phyloP scores from a whole-genome alignment of 345 rosid species.

The Mercurialis annua region DNA sequence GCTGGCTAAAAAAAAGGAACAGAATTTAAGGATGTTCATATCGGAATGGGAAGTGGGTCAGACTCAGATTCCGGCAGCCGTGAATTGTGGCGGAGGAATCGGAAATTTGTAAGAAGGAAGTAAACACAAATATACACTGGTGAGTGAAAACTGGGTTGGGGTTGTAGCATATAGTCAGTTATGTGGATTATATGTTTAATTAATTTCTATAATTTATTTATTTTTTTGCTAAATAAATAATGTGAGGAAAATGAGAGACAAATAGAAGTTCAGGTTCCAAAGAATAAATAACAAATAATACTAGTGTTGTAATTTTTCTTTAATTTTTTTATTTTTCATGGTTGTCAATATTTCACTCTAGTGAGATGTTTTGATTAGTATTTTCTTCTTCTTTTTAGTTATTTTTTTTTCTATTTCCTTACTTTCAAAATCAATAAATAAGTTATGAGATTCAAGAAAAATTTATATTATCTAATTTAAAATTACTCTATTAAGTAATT shows the following conservation, averaged over 20 bases:
- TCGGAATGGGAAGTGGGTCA: background rate
- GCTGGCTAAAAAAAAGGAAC: background rate
- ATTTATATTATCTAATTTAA: background rate
- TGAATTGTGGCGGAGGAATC: conserved; percentile 13
- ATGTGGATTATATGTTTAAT: conserved; percentile 25
- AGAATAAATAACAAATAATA: conserved; percentile 14
- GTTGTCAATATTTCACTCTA: conserved; percentile 9
- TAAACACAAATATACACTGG: background rate
- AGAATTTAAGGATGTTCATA: background rate
- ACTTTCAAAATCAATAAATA: no score
- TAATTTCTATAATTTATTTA: conserved; percentile 22
- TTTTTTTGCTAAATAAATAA: conserved; percentile 31
- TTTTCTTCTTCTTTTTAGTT: background rate
- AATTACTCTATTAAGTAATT: background rate
- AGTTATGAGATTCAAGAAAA: no score
- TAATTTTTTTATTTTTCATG: conserved; percentile 17
- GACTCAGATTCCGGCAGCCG: conserved; percentile 20
- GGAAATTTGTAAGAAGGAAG: conserved; percentile 10
- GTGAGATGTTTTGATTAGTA: background rate
- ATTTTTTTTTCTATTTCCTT: no score
- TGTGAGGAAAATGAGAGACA: background rate
- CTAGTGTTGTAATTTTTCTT: conserved; percentile 21
- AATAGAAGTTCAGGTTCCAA: conserved; percentile 10
- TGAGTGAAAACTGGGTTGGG: background rate
- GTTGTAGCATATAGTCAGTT: conserved; percentile 24